Evolutionary conservation across 805 yeast genomes (phyloP), one percentile per base, ranked within the genome.

Genomic region (Teunomyces pallodes): DNA sequence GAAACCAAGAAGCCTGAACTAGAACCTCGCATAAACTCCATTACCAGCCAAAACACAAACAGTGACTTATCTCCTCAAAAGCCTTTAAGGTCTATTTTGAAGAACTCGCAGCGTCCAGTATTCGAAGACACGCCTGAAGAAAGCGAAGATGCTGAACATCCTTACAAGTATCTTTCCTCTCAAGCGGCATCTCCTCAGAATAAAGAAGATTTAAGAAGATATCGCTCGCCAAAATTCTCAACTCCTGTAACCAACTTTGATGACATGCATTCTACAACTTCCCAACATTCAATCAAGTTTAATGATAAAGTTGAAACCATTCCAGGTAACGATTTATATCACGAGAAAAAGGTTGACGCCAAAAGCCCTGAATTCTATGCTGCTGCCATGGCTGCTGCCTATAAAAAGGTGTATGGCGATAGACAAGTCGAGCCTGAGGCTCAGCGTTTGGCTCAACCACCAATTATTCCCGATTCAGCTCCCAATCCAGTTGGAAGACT

Each of bases 251-350:
- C 51, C 10, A 42, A 43, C 13, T 47, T 46, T 27, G 54, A 51
- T 12, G 57, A 54, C 40, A 26, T 51, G 5, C 30, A 33, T 10
- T 55, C 60, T 2, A 45, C 29, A 12, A 40, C 41, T 8, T 50
- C 54, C 1, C 45, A 14, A 17, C 36, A 14, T 36, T 70, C 75
- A 4, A 72, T 72, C 50, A 67, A 69, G 53, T 72, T 72, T 44
- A 58, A 58, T 33, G 72, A 69, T 5, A 60, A 60, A 9, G 71
- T 70, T 8, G 72, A 72, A 48, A 71, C 75, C 5, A 71, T 72
- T 32, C 69, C 71, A 1, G 53, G 60, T 24, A 54, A 56, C 29
- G 30, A 31, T n/a, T 10, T 13, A 9, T 31, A 47, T 17, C 33
- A 45, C 9, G 38, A 45, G 17, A 45, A 48, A 17, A 43, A 36